Percentiles rank a stretch among this genome's conserved stretches.
Conservation (phyloP, 2,329 filamentous ascomycete species). For the Cercospora janseana region DNA sequence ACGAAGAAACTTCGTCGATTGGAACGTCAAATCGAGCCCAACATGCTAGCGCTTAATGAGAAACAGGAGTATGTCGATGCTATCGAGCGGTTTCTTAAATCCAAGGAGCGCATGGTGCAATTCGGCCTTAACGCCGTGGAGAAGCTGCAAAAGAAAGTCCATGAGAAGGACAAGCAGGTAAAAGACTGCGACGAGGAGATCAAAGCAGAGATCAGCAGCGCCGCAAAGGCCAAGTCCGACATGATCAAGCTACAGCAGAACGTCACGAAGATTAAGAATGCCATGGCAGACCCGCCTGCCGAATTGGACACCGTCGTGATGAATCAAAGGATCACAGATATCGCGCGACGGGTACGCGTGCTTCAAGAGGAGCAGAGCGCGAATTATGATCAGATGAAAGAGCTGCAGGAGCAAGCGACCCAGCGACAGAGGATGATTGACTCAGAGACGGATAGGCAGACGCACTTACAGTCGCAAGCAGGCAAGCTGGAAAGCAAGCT, state of each 20-base stretch:
- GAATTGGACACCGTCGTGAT: constrained; percentile 68
- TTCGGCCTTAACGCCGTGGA: constrained; percentile 54
- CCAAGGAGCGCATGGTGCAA: constrained; percentile 56
- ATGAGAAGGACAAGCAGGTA: constrained; percentile 40
- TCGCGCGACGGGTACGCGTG: constrained; percentile 48
- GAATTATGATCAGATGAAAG: constrained; percentile 41
- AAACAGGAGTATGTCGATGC: constrained; percentile 66
- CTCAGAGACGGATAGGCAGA: constrained; percentile 51
- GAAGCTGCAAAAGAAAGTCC: constrained; percentile 36
- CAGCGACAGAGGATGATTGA: constrained; percentile 41
- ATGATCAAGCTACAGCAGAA: constrained; percentile 40
- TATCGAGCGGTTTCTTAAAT: constrained; percentile 56
- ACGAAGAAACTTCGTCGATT: constrained; percentile 59
- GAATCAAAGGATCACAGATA: constrained; percentile 69
- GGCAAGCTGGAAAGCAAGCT: constrained; percentile 72
- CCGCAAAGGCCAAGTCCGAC: constrained; percentile 39
- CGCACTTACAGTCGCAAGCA: constrained; percentile 66
- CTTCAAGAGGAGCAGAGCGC: constrained; percentile 46
- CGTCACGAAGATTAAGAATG: constrained; percentile 63
- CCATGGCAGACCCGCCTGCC: constrained; percentile 60
- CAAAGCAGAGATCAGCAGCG: constrained; percentile 43
- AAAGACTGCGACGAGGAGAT: constrained; percentile 39
- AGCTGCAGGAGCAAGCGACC: constrained; percentile 36
- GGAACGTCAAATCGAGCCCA: constrained; percentile 63
- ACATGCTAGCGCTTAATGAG: constrained; percentile 63